A percentile compares a stretch with the other conserved stretches of the same genome.
These are phyloP conservation scores for Evernia prunastri DNA, from an alignment of 495 filamentous ascomycete genomes.

Conservation along the genomic window DNA sequence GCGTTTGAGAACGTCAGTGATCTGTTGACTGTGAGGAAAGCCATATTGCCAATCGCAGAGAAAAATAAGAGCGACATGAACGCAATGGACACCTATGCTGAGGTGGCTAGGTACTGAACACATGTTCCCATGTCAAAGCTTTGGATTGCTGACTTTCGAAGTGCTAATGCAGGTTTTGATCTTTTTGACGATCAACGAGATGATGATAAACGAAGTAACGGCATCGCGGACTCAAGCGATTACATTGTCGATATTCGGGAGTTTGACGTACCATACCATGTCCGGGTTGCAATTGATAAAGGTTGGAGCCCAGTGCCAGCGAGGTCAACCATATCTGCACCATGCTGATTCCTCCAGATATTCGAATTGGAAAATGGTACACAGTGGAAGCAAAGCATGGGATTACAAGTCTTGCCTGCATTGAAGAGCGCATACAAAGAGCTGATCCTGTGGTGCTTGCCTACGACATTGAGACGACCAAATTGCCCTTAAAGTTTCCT, in stretches of 20 bases:
- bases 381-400: conserved; percentile 92
- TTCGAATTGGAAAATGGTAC: conserved; percentile 97
- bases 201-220: conserved; percentile 78
- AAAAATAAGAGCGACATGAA: conserved; percentile 92
- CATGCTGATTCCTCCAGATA: conserved; percentile 50
- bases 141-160: conserved; percentile 36
- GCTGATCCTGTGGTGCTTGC: conserved; percentile 95
- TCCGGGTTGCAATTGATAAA: conserved; percentile 95
- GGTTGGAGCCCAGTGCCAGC: conserved; percentile 42
- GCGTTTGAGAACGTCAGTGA: conserved; percentile 82
- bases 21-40: conserved; percentile 71
- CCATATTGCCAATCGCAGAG: conserved; percentile 85
- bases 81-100: conserved; percentile 97
- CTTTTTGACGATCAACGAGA: conserved; percentile 88
- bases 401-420: conserved; percentile 66
- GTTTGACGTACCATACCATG: conserved; percentile 98
- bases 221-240: conserved; percentile 85
- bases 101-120: conserved; percentile 72
- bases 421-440: conserved; percentile 81
- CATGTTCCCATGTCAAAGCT: not conserved
- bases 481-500: conserved; percentile 95
- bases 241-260: conserved; percentile 98
- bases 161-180: conserved; percentile 83
- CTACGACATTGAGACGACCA: conserved; percentile 97
- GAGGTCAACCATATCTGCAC: not conserved